Percentiles rank a stretch among this genome's conserved stretches.
These are phyloP conservation scores for Marasmius sp. DNA, from an alignment of 1,284 basidiomycete genomes.

Conservation along the genomic window DNA sequence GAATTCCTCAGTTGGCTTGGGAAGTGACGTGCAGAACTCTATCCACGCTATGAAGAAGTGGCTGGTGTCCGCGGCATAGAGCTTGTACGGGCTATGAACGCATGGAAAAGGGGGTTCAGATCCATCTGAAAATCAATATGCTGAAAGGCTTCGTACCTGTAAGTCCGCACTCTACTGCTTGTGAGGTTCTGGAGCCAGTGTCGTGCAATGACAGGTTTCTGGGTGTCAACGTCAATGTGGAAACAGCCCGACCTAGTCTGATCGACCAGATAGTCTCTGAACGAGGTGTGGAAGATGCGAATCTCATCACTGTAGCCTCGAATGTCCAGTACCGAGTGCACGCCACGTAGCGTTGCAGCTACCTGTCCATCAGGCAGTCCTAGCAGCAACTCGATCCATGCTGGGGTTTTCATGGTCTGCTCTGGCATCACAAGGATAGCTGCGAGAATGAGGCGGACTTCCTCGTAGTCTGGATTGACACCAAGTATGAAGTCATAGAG, in stretches of 20 bases:
- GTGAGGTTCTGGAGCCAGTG: too few relatives aligned
- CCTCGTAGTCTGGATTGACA: not conserved
- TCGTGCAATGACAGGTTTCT: too few relatives aligned
- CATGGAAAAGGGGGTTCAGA: too few relatives aligned
- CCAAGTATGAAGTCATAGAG: slow-evolving; percentile 9
- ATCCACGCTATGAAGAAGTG: too few relatives aligned
- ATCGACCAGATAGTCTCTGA: not conserved
- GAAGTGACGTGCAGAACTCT: too few relatives aligned
- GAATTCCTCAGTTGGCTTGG: too few relatives aligned
- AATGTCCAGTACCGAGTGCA: not conserved
- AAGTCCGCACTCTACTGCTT: too few relatives aligned
- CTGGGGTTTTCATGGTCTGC: not conserved
- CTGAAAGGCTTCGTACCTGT: too few relatives aligned
- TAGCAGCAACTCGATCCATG: not conserved
- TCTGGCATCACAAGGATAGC: not conserved
- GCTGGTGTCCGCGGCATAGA: too few relatives aligned
- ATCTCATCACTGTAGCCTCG: not conserved
- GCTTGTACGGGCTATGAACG: too few relatives aligned
- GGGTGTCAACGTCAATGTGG: too few relatives aligned
- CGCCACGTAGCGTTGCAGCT: not conserved
- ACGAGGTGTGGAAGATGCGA: not conserved
- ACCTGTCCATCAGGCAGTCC: not conserved
- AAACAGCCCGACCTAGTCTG: not conserved
- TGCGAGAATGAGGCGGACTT: not conserved
- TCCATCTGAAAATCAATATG: too few relatives aligned